Base-by-base conservation (phyloP, 2,329 filamentous ascomycete species). In the Alternaria sp. region DNA sequence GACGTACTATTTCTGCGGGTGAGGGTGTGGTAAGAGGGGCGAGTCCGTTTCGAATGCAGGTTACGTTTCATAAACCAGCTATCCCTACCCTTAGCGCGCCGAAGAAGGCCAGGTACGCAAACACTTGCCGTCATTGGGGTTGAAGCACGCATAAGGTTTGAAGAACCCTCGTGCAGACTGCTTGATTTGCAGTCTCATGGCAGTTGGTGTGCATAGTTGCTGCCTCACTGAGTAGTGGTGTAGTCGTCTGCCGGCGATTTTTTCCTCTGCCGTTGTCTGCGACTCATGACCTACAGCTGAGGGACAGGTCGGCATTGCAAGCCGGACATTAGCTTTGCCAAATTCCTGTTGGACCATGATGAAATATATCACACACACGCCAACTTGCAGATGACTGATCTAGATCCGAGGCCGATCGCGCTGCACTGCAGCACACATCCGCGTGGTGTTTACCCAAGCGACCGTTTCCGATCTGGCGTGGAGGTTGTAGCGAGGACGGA, bases 41-140 rank as follows among this genome's bases (percentile, higher is more conserved):
- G 64, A 54, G 59, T 66, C 4, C 32, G 69, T 72, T 73, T 73
- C 68, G 45, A 68, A 64, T 51, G 57, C 50, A 62, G 62, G 21
- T 44, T 50, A 43, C 47, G 70, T 73, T 73, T 73, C 70, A 70
- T 17, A 26, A 44, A 17, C 17, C n/a, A 40, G 25, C 30, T 26
- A 47, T 59, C 51, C 67, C 62, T 66, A 58, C 45, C 66, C 57
- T 11, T 32, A 66, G 61, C 26, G 47, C 59, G 43, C 51, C 60
- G 57, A 17, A 45, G 12, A 12, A 44, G 60, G 59, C 62, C 66
- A 70, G 67, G 60, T 43, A 57, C 50, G 44, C 28, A 44, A 45
- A 49, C 59, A 59, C 46, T 54, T 52, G 43, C 26, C 43, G 44
- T 49, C 58, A 61, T 44, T 54, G 50, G 43, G 63, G 56, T 57